A percentile compares a stretch with the other conserved stretches of the same genome.
Conservation (phyloP, 768 basidiomycete species). For the Russula compacta region DNA sequence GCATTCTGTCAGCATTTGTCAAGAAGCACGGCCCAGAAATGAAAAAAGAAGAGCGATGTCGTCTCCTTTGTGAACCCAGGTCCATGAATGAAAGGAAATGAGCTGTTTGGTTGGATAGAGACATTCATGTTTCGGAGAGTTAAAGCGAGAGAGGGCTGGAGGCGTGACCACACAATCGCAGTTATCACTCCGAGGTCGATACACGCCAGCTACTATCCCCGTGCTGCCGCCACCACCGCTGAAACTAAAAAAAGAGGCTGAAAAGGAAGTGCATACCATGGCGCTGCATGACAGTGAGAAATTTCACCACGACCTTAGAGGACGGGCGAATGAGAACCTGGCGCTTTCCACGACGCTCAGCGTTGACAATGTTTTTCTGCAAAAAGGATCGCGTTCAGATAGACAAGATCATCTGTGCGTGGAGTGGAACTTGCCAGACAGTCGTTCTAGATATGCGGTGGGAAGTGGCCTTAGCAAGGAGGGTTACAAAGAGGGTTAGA, state of each 20-base stretch:
- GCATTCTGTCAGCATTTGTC: background rate
- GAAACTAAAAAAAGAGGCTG: background rate
- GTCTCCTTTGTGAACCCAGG: conserved; percentile 50
- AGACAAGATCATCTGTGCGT: background rate
- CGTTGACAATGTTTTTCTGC: conserved; percentile 98
- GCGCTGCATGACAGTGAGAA: conserved; percentile 97
- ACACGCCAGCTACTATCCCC: background rate
- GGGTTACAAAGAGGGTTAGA: background rate
- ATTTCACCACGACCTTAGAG: conserved; percentile 97
- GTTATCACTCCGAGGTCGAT: conserved; percentile 67
- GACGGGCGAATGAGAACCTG: conserved; percentile 97
- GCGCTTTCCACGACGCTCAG: conserved; percentile 98
- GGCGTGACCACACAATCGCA: conserved; percentile 57
- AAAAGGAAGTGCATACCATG: conserved; percentile 61
- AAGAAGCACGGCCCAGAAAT: background rate
- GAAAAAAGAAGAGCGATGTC: conserved; percentile 29
- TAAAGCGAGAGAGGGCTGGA: conserved; percentile 75
- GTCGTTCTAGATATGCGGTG: conserved; percentile 42
- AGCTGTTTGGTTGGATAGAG: conserved; percentile 51
- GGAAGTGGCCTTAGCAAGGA: background rate
- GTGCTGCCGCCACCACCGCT: background rate
- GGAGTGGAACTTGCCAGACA: conserved; percentile 35
- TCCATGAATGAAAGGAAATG: conserved; percentile 31
- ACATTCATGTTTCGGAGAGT: conserved; percentile 66
- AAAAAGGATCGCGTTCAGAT: conserved; percentile 6